Evolutionary conservation across 805 yeast genomes (phyloP).

Genomic region (Jamesozyma spencerorum): DNA sequence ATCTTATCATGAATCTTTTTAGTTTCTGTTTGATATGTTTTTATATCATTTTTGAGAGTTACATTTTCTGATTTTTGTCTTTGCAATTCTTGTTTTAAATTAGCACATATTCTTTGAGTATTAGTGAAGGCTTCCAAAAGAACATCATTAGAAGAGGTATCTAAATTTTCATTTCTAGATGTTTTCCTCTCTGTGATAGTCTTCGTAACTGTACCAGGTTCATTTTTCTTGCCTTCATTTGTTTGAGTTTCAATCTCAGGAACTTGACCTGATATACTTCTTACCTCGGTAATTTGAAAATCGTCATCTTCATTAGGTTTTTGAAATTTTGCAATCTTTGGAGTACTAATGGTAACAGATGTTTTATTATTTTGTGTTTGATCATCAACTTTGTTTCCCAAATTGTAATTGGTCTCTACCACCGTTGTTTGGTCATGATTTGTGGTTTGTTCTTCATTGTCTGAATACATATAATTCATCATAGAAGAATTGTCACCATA

Average conservation of each 20-base stretch:
- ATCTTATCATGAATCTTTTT: constrained; percentile 17
- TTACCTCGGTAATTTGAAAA: constrained; percentile 35
- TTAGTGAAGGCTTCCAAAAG: constrained; percentile 33
- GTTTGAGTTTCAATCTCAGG: constrained; percentile 3
- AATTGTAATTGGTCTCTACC: background rate
- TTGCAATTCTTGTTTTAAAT: constrained; percentile 28
- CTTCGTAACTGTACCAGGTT: too few species aligned
- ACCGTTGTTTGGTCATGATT: background rate
- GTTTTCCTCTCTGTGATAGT: too few species aligned
- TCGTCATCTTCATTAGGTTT: constrained; percentile 24
- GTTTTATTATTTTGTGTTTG: background rate
- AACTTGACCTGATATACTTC: constrained; percentile 15
- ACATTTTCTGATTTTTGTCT: constrained; percentile 22
- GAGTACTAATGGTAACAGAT: constrained; percentile 6
- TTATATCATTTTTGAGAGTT: constrained; percentile 20
- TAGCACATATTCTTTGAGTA: constrained; percentile 31
- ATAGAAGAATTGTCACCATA: constrained; percentile 16
- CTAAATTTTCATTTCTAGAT: constrained; percentile 2
- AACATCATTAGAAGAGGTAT: constrained; percentile 30
- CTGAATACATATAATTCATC: constrained; percentile 12
- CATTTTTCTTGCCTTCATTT: constrained; percentile 1
- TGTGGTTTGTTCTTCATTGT: background rate
- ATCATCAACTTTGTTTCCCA: background rate
- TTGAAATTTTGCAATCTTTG: constrained; percentile 4
- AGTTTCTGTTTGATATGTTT: constrained; percentile 16